Evolutionary conservation across 2,329 filamentous ascomycete genomes (phyloP).

Genomic region (Microascus cirrosus): DNA sequence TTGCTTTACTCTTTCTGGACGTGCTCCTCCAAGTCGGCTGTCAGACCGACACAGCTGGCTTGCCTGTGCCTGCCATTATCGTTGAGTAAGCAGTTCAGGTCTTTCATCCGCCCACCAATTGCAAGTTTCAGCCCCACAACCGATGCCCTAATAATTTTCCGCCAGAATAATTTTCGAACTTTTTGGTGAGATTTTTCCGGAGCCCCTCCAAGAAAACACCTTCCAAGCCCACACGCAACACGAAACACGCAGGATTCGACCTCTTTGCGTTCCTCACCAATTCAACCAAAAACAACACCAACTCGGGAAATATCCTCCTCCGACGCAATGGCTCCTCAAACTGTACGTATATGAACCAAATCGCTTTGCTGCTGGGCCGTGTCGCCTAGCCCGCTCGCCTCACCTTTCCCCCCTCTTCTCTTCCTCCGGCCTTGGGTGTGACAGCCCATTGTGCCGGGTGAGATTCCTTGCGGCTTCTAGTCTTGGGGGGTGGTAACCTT

Average conservation of each 20-base stretch:
- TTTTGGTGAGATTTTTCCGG: not conserved
- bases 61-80: not conserved
- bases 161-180: slow-evolving; percentile 6
- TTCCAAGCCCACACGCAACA: slow-evolving; percentile 9
- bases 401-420: not conserved
- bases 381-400: slow-evolving; percentile 11
- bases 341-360: slow-evolving; percentile 65
- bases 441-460: slow-evolving; percentile 4
- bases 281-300: slow-evolving; percentile 8
- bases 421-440: slow-evolving; percentile 5
- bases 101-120: not conserved
- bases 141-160: slow-evolving; percentile 11
- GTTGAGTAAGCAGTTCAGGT: not conserved
- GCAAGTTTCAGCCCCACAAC: not conserved
- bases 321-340: slow-evolving; percentile 69
- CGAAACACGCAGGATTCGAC: slow-evolving; percentile 71
- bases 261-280: slow-evolving; percentile 40
- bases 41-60: not conserved
- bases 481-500: not conserved
- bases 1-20: not conserved
- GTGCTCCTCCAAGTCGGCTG: too few species aligned
- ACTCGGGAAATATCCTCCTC: slow-evolving; percentile 7
- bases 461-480: not conserved
- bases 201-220: not conserved
- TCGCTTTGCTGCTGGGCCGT: slow-evolving; percentile 89